Evolutionary conservation across 1,284 basidiomycete species (phyloP).

Genomic region (Porodaedalea pini): DNA sequence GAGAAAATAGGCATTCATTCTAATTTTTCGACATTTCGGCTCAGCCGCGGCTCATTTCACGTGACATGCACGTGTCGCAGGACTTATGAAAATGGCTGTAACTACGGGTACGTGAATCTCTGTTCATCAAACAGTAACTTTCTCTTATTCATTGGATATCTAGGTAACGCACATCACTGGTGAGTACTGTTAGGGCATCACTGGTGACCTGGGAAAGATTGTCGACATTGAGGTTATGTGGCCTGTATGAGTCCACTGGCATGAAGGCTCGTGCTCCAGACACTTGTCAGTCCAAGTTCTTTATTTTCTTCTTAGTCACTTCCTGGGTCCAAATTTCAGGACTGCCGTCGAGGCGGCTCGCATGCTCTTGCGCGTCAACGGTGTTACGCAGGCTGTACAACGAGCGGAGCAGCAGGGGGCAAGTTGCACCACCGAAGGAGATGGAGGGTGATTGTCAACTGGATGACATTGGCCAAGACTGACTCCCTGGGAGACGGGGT

Average conservation of each 20-base stretch:
- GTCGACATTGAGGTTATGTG: constrained; percentile 95
- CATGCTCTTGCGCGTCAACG: constrained; percentile 90
- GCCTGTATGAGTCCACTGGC: constrained; percentile 90
- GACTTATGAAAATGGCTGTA: no score
- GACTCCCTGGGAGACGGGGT: no score
- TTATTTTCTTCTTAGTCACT: neutral
- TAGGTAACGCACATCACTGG: constrained; percentile 94
- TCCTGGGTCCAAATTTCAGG: constrained; percentile 89
- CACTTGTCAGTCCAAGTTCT: neutral
- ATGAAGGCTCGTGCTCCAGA: constrained; percentile 65
- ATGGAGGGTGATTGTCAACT: constrained; percentile 40
- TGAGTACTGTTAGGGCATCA: constrained; percentile 87
- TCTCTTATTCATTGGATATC: neutral
- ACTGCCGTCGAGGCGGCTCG: constrained; percentile 96
- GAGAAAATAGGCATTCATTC: no score
- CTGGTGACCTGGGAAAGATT: constrained; percentile 93
- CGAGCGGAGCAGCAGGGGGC: constrained; percentile 50
- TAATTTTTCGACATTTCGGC: no score
- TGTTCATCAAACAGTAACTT: neutral
- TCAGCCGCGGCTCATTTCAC: no score
- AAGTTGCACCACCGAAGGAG: constrained; percentile 53
- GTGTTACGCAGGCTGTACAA: constrained; percentile 87
- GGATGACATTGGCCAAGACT: no score
- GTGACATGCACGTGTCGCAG: no score
- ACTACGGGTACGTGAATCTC: constrained; percentile 56